Conservation (phyloP, 495 filamentous ascomycete genomes). For the Cenococcum geophilum region DNA sequence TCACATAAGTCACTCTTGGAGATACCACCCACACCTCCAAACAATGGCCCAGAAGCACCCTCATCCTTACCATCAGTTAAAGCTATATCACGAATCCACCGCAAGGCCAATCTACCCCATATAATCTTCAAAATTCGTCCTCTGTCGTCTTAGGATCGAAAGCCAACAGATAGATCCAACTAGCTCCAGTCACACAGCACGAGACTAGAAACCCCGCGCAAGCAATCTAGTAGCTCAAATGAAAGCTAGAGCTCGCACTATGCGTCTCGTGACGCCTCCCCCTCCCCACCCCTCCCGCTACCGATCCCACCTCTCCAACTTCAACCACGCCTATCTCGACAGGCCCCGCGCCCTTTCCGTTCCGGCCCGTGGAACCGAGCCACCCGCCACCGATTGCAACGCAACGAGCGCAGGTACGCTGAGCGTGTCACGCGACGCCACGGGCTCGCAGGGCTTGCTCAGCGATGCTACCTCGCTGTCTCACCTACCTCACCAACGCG, state of each 20-base stretch:
- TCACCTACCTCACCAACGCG: no score
- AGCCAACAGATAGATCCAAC: neutral
- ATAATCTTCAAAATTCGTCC: neutral
- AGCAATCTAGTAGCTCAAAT: neutral
- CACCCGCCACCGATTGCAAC: no score
- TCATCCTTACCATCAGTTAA: neutral
- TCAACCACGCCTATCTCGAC: no score
- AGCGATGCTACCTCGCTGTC: no score
- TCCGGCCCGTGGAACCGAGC: no score
- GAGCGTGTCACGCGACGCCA: no score
- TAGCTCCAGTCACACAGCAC: neutral
- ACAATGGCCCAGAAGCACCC: neutral
- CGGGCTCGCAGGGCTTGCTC: no score
- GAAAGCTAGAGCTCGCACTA: neutral
- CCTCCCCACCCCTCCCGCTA: no score
- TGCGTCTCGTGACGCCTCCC: no score
- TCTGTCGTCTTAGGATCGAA: neutral
- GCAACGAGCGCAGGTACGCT: no score
- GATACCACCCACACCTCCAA: neutral
- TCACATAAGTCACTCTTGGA: neutral
- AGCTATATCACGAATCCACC: neutral
- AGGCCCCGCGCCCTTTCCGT: no score
- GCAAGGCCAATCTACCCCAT: neutral
- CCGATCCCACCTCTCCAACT: no score
- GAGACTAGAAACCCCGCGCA: conserved; percentile 3